These are phyloP conservation scores for Angomonas ambiguus DNA, from an alignment of 208 protist species.

Conservation along the genomic window DNA sequence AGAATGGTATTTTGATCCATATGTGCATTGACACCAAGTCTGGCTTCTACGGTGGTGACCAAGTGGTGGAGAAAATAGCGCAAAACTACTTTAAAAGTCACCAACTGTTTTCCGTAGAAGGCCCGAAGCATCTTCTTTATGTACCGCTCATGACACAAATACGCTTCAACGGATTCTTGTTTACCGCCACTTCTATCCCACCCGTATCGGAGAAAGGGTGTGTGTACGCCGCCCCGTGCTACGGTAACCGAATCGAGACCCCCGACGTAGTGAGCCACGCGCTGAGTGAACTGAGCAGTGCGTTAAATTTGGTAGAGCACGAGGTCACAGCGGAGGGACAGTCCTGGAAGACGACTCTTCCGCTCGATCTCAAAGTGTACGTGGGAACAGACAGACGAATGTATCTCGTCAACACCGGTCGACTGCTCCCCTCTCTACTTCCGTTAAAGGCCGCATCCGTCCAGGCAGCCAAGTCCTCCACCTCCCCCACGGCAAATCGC, in stretches of 20 bases:
- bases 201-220: slow-evolving; percentile 20
- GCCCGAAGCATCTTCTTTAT: slow-evolving; percentile 42
- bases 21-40: slow-evolving; percentile 47
- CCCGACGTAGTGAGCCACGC: slow-evolving; percentile 28
- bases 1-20: slow-evolving; percentile 38
- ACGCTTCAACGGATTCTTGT: slow-evolving; percentile 48
- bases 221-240: slow-evolving; percentile 15
- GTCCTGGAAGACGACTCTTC: slow-evolving; percentile 13
- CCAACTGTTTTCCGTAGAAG: slow-evolving; percentile 37
- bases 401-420: slow-evolving; percentile 46
- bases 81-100: slow-evolving; percentile 23
- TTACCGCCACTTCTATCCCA: slow-evolving; percentile 56
- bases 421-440: slow-evolving; percentile 48
- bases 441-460: slow-evolving; percentile 5
- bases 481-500: neutral
- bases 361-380: slow-evolving; percentile 25
- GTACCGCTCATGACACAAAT: slow-evolving; percentile 44
- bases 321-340: slow-evolving; percentile 9
- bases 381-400: slow-evolving; percentile 57
- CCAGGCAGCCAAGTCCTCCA: neutral
- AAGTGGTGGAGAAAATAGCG: slow-evolving; percentile 26
- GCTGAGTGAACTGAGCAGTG: slow-evolving; percentile 20
- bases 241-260: slow-evolving; percentile 9
- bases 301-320: slow-evolving; percentile 33
- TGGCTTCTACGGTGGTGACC: slow-evolving; percentile 31